Conservation (phyloP, 768 basidiomycete genomes). For the Phanerochaete carnosa region DNA sequence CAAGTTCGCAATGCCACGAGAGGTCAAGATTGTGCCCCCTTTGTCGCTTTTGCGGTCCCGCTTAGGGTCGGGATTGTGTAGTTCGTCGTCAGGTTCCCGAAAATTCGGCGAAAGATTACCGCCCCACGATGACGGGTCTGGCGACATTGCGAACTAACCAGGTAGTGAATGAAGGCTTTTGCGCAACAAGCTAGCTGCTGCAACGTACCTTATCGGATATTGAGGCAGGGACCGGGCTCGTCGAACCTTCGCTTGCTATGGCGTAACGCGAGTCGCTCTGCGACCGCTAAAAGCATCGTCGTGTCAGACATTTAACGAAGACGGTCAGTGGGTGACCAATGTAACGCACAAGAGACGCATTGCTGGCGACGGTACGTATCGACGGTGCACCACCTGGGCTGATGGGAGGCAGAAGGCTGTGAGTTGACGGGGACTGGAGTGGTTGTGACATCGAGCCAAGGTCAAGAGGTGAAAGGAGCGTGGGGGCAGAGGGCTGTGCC, state of each 20-base stretch:
- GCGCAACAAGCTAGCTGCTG: neutral
- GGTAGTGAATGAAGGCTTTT: neutral
- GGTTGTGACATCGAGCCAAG: slow-evolving; percentile 11
- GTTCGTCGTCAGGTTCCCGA: slow-evolving; percentile 65
- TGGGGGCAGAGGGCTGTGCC: slow-evolving; percentile 11
- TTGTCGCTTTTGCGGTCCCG: slow-evolving; percentile 30
- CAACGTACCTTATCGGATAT: slow-evolving; percentile 16
- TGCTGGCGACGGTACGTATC: slow-evolving; percentile 12
- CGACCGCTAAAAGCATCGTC: neutral
- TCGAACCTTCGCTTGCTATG: slow-evolving; percentile 2
- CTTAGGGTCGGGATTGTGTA: slow-evolving; percentile 60
- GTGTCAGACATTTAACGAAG: neutral
- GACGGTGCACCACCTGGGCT: slow-evolving; percentile 2
- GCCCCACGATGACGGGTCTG: slow-evolving; percentile 68
- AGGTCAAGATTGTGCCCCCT: slow-evolving; percentile 46
- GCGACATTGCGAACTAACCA: slow-evolving; percentile 54
- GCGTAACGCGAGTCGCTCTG: slow-evolving; percentile 16
- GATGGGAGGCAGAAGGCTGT: slow-evolving; percentile 7
- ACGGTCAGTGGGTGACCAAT: neutral
- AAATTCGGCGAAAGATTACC: slow-evolving; percentile 51
- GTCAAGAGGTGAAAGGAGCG: slow-evolving; percentile 9
- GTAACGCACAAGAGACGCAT: slow-evolving; percentile 11
- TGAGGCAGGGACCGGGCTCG: slow-evolving; percentile 13
- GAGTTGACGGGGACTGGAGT: slow-evolving; percentile 6
- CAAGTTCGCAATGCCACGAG: slow-evolving; percentile 66